phyloP scores from a whole-genome alignment of 2,329 filamentous ascomycete genomes.

The Didymella glomerata region DNA sequence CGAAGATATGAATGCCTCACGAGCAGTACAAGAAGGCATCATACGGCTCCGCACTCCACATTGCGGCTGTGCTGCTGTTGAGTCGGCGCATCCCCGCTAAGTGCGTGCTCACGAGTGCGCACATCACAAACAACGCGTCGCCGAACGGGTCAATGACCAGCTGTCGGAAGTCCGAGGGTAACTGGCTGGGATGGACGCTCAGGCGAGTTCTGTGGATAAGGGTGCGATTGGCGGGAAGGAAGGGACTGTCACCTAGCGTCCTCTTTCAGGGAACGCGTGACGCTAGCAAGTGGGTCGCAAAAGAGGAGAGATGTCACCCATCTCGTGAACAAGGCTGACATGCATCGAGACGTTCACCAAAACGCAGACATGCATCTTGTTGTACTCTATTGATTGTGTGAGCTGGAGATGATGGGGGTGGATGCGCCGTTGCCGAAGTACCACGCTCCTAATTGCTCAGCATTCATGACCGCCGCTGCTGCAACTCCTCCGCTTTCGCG shows the following conservation, averaged over 20 bases:
- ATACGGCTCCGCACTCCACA: conserved; percentile 20
- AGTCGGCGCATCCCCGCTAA: conserved; percentile 16
- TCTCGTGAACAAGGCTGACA: not conserved
- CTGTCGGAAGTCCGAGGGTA: conserved; percentile 11
- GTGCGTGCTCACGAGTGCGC: conserved; percentile 9
- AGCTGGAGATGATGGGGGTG: not conserved
- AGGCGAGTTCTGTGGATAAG: conserved; percentile 1
- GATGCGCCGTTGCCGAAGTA: not conserved
- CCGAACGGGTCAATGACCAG: conserved; percentile 9
- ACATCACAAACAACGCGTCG: conserved; percentile 9
- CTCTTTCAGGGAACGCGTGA: not conserved
- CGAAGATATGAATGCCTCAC: conserved; percentile 1
- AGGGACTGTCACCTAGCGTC: not conserved
- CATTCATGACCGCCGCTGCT: conserved; percentile 51
- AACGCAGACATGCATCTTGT: not conserved
- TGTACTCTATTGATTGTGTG: not conserved
- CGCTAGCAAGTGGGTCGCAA: not conserved
- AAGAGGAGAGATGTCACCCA: not conserved
- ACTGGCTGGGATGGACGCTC: not conserved
- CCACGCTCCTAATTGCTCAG: conserved; percentile 23
- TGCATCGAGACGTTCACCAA: not conserved
- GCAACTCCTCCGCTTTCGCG: conserved; percentile 45
- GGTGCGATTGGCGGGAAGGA: not conserved
- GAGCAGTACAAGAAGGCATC: conserved; percentile 2
- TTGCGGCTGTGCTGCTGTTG: conserved; percentile 6